Percentiles rank a stretch among this genome's conserved stretches.
phyloP scores from a whole-genome alignment of 768 basidiomycete genomes.

The Erythrobasidium yunnanense region DNA sequence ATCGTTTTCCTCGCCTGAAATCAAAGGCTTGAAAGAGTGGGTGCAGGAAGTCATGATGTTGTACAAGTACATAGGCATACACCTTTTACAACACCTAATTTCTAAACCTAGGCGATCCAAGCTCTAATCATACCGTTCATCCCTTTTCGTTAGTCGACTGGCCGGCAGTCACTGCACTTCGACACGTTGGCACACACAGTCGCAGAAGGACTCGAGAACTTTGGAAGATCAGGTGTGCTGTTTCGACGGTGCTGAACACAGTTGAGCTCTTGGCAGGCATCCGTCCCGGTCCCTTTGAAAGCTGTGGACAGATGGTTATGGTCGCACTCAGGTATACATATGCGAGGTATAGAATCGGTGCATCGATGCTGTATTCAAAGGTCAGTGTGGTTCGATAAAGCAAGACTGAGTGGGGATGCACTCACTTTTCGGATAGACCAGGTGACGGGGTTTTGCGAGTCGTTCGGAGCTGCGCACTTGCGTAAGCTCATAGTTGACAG shows the following conservation, averaged over 20 bases:
- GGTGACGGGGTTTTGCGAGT: neutral
- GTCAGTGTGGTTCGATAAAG: neutral
- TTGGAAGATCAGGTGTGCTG: neutral
- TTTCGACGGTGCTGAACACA: neutral
- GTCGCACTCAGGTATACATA: neutral
- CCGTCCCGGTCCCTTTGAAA: neutral
- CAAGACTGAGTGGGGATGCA: neutral
- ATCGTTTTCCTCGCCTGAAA: constrained; percentile 7
- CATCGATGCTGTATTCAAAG: neutral
- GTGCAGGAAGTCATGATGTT: neutral
- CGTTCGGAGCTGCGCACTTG: neutral
- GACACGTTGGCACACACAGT: neutral
- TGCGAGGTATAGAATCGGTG: neutral
- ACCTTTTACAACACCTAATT: neutral
- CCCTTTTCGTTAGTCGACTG: too few relatives aligned
- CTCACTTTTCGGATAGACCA: neutral
- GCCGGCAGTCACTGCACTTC: too few relatives aligned
- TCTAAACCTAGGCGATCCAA: too few relatives aligned
- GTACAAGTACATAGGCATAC: neutral
- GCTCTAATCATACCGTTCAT: too few relatives aligned
- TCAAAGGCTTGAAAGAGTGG: neutral
- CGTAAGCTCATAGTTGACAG: neutral
- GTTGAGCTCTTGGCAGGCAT: neutral
- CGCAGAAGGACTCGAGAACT: neutral
- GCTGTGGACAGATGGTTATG: neutral